These are phyloP conservation scores for Trametes gibbosa DNA, from an alignment of 768 basidiomycete species.

Conservation along the genomic window DNA sequence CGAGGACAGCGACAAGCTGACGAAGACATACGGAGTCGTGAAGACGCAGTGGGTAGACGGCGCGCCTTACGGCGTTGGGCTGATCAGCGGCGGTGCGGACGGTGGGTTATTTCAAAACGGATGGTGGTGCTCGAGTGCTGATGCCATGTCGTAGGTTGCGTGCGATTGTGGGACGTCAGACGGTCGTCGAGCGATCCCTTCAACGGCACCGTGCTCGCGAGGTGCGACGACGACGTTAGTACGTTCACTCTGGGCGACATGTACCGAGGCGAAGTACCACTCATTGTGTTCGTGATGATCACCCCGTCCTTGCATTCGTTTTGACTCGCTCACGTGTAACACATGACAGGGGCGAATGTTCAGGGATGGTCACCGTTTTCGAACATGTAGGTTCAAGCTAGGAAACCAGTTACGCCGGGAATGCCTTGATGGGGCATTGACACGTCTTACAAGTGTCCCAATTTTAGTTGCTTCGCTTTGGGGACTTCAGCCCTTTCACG, in stretches of 20 bases:
- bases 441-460: no score
- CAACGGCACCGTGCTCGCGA: constrained; percentile 51
- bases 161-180: constrained; percentile 64
- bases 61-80: constrained; percentile 37
- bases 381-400: background rate
- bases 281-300: constrained; percentile 54
- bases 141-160: constrained; percentile 49
- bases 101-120: no score
- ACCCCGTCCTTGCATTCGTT: background rate
- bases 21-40: constrained; percentile 45
- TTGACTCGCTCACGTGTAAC: background rate
- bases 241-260: constrained; percentile 59
- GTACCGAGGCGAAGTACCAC: constrained; percentile 47
- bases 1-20: constrained; percentile 21
- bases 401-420: background rate
- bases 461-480: background rate
- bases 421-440: background rate
- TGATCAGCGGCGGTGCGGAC: constrained; percentile 63
- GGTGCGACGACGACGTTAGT: constrained; percentile 54
- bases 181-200: constrained; percentile 34
- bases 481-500: background rate
- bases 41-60: constrained; percentile 53
- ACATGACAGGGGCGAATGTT: constrained; percentile 8
- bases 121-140: background rate
- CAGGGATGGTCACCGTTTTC: constrained; percentile 18